Percentiles rank a stretch among this genome's conserved stretches.
Conservation (phyloP, 805 yeast species). For the Pichia rugopelliculosa region DNA sequence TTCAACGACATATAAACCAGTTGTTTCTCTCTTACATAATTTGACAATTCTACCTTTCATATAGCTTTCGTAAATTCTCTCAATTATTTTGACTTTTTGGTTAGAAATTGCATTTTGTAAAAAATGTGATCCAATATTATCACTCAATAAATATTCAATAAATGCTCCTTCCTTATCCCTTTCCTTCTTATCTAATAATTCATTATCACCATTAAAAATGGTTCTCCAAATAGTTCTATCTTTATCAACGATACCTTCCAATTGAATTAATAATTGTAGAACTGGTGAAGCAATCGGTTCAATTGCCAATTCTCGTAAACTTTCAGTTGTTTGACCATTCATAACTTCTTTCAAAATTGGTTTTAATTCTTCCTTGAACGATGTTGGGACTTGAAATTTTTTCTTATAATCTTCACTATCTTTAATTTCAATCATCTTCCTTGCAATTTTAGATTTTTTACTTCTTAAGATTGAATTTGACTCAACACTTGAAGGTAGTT, state of each 20-base stretch:
- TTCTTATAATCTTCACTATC: constrained; percentile 66
- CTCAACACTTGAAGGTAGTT: constrained; percentile 63
- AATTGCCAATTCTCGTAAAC: constrained; percentile 63
- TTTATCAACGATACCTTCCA: constrained; percentile 74
- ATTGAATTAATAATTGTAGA: constrained; percentile 64
- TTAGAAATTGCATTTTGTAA: constrained; percentile 62
- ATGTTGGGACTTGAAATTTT: constrained; percentile 60
- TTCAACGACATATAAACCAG: constrained; percentile 76
- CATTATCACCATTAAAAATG: constrained; percentile 45
- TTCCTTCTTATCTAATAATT: constrained; percentile 42
- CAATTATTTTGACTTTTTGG: constrained; percentile 61
- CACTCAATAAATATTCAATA: constrained; percentile 76
- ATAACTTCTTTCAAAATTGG: constrained; percentile 39
- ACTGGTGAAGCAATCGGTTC: constrained; percentile 86
- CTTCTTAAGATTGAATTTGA: constrained; percentile 71
- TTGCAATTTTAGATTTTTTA: constrained; percentile 77
- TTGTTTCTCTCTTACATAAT: constrained; percentile 72
- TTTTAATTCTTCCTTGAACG: constrained; percentile 56
- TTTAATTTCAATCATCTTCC: constrained; percentile 85
- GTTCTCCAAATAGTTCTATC: constrained; percentile 65
- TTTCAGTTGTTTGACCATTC: constrained; percentile 34
- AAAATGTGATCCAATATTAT: constrained; percentile 91
- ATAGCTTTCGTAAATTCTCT: constrained; percentile 61
- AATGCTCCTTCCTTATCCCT: constrained; percentile 67
- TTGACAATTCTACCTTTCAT: constrained; percentile 69